Evolutionary conservation across 345 rosid species (phyloP).

Genomic region (Arabidopsis suecica): DNA sequence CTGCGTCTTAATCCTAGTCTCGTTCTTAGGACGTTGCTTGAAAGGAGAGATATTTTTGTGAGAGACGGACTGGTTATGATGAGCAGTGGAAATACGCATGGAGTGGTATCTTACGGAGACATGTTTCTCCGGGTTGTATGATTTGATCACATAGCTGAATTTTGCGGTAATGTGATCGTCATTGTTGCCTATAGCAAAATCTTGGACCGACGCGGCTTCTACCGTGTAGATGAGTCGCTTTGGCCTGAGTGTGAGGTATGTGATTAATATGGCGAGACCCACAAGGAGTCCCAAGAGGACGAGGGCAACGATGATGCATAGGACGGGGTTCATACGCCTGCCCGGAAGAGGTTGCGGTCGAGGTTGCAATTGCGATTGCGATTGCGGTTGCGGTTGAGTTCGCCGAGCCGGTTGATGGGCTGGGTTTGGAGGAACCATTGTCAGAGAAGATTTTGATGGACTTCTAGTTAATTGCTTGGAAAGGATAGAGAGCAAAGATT

Average conservation of each 20-base stretch:
- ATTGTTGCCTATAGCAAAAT: slow-evolving; percentile 53
- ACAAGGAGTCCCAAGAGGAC: slow-evolving; percentile 46
- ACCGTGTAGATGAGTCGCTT: slow-evolving; percentile 56
- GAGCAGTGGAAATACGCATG: slow-evolving; percentile 56
- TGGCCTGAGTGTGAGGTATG: slow-evolving; percentile 74
- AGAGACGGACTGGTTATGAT: slow-evolving; percentile 66
- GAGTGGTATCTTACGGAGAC: slow-evolving; percentile 68
- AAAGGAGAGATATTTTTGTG: slow-evolving; percentile 58
- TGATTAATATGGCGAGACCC: slow-evolving; percentile 64
- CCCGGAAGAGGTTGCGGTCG: slow-evolving; percentile 33
- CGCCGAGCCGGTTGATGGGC: slow-evolving; percentile 35
- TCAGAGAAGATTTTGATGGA: slow-evolving; percentile 6
- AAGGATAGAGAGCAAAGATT: slow-evolving; percentile 23
- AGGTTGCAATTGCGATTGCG: background rate
- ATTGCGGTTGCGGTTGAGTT: slow-evolving; percentile 38
- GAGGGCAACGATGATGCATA: slow-evolving; percentile 42
- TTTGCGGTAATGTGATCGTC: slow-evolving; percentile 68
- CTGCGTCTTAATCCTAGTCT: slow-evolving; percentile 56
- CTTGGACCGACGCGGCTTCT: slow-evolving; percentile 61
- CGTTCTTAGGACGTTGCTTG: slow-evolving; percentile 64
- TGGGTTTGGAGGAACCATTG: slow-evolving; percentile 41
- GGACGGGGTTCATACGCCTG: slow-evolving; percentile 40
- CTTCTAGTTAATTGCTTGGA: slow-evolving; percentile 5
- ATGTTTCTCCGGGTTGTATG: slow-evolving; percentile 67
- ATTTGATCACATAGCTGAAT: slow-evolving; percentile 56